phyloP scores from a whole-genome alignment of 2,329 filamentous ascomycete genomes.

The Microascus cirrosus region DNA sequence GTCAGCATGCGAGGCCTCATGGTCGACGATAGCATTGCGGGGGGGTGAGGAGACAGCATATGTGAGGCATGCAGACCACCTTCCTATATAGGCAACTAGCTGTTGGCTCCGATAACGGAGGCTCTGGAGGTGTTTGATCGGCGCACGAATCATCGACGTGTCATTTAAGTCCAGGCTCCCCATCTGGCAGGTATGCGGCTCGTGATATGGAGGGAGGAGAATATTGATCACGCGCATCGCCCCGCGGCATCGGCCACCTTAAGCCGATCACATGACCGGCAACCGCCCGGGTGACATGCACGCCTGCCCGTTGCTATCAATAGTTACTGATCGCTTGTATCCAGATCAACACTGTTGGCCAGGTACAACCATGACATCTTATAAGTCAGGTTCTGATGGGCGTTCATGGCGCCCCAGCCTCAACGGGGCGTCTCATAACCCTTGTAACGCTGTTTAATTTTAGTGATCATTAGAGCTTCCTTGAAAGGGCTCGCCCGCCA shows the following conservation, averaged over 20 bases:
- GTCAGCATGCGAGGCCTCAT: neutral
- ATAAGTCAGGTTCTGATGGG: neutral
- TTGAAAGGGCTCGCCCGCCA: slow-evolving; percentile 7
- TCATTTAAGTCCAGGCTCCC: neutral
- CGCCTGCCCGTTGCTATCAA: neutral
- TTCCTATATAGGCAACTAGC: neutral
- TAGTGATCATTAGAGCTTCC: neutral
- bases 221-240: neutral
- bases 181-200: neutral
- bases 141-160: neutral
- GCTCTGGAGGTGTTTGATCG: neutral
- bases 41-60: neutral
- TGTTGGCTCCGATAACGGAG: neutral
- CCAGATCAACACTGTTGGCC: neutral
- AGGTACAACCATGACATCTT: neutral
- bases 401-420: neutral
- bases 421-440: neutral
- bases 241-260: neutral
- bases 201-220: neutral
- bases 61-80: neutral
- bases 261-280: neutral
- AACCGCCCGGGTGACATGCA: neutral
- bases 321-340: neutral
- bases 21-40: neutral
- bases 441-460: neutral